phyloP scores from a whole-genome alignment of 1,284 basidiomycete genomes.

The Ustilago xerochloae region DNA sequence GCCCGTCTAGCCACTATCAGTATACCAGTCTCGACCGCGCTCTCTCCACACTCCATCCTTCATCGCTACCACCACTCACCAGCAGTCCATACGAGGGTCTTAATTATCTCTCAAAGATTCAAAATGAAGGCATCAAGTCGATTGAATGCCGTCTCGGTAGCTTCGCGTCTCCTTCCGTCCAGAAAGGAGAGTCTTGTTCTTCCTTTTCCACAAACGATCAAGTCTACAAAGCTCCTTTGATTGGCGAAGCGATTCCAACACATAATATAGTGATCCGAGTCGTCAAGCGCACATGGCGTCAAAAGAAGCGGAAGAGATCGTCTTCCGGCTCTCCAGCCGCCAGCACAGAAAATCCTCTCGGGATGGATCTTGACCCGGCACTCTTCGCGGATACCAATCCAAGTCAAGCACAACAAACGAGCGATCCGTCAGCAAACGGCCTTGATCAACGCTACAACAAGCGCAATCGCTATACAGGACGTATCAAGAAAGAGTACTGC shows the following conservation, averaged over 20 bases:
- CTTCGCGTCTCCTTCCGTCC: neutral
- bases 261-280: conserved; percentile 51
- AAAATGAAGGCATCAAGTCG: conserved; percentile 27
- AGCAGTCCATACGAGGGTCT: conserved; percentile 49
- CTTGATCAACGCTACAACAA: neutral
- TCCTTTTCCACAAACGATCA: conserved; percentile 1
- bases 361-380: conserved; percentile 23
- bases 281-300: conserved; percentile 50
- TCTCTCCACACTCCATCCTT: conserved; percentile 49
- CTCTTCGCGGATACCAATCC: conserved; percentile 5
- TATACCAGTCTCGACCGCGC: conserved; percentile 47
- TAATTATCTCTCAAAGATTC: conserved; percentile 43
- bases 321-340: neutral
- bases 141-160: conserved; percentile 57
- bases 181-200: neutral
- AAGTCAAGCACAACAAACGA: no score
- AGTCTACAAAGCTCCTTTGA: conserved; percentile 39
- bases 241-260: conserved; percentile 43
- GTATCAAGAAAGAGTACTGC: conserved; percentile 74
- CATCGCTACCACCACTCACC: conserved; percentile 33
- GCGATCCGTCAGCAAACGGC: neutral
- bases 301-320: conserved; percentile 37
- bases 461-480: conserved; percentile 19
- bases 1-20: no score
- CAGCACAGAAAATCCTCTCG: neutral